Conservation (phyloP, 1,284 basidiomycete genomes). For the Ustilago crameri region DNA sequence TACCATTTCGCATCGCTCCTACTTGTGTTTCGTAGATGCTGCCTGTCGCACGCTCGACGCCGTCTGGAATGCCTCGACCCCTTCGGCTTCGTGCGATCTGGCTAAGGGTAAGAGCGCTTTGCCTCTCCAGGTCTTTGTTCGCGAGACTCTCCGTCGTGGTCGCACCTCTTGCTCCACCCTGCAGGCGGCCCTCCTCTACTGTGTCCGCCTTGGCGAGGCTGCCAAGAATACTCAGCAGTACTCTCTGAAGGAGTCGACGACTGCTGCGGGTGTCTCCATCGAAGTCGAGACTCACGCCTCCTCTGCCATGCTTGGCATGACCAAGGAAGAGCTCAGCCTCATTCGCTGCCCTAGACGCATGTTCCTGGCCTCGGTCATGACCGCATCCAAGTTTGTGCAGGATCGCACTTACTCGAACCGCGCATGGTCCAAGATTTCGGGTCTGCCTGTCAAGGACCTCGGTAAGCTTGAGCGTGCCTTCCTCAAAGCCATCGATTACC, state of each 20-base stretch:
- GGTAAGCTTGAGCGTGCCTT: conserved; percentile 70
- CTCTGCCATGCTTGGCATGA: conserved; percentile 40
- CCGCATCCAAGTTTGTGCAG: conserved; percentile 90
- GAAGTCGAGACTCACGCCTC: conserved; percentile 21
- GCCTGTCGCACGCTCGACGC: conserved; percentile 45
- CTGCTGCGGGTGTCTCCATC: conserved; percentile 15
- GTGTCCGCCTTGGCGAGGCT: conserved; percentile 51
- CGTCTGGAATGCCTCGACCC: conserved; percentile 46
- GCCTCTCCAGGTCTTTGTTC: conserved; percentile 62
- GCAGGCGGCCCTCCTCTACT: conserved; percentile 64
- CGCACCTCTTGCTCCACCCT: conserved; percentile 64
- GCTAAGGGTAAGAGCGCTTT: conserved; percentile 49
- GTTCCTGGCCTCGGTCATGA: conserved; percentile 85
- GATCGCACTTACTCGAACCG: conserved; percentile 88
- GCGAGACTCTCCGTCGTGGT: conserved; percentile 64
- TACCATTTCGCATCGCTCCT: not conserved
- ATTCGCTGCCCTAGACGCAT: conserved; percentile 80
- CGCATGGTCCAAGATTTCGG: conserved; percentile 82
- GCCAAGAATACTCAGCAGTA: conserved; percentile 22
- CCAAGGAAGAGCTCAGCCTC: conserved; percentile 35
- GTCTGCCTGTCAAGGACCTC: conserved; percentile 69
- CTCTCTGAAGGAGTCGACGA: conserved; percentile 26
- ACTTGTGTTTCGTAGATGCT: conserved; percentile 24
- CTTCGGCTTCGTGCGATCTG: conserved; percentile 37
- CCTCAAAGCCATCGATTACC: conserved; percentile 69